Percentiles rank a stretch among this genome's conserved stretches.
Conservation (phyloP, 2,329 filamentous ascomycete genomes). For the Coniochaeta sp. region DNA sequence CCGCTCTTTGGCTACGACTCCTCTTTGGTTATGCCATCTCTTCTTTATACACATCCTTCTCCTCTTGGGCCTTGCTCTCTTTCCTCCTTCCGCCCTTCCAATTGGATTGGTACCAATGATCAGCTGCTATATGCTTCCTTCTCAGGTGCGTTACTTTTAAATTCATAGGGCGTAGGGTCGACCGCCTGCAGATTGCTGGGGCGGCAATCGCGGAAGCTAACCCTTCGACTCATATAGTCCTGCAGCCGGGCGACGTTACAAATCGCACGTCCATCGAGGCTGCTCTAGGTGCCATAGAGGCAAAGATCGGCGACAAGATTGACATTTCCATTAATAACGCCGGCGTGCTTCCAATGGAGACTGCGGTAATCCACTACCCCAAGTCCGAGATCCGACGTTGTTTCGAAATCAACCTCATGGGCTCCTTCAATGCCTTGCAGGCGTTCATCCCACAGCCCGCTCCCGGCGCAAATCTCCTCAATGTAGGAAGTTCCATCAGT, state of each 20-base stretch:
- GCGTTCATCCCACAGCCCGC: slow-evolving; percentile 19
- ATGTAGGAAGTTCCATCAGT: not conserved
- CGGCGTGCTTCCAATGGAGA: not conserved
- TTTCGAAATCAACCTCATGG: slow-evolving; percentile 22
- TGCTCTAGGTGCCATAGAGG: not conserved
- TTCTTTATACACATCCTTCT: no score
- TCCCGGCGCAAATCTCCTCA: not conserved
- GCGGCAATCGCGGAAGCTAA: slow-evolving; percentile 3
- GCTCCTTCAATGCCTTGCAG: slow-evolving; percentile 21
- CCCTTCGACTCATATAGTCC: slow-evolving; percentile 1
- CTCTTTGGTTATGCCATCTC: no score
- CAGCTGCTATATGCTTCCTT: no score
- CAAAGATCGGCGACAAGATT: not conserved
- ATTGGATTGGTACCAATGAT: no score
- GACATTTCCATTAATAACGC: not conserved
- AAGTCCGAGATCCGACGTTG: slow-evolving; percentile 1
- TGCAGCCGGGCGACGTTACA: slow-evolving; percentile 5
- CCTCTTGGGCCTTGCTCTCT: no score
- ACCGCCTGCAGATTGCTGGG: slow-evolving; percentile 4
- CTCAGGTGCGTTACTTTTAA: no score
- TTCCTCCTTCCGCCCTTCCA: no score
- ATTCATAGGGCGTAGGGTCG: slow-evolving; percentile 10
- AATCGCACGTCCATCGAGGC: slow-evolving; percentile 8
- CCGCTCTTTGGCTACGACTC: no score
- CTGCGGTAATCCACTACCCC: not conserved